These are phyloP conservation scores for Psilocybe cyanescens DNA, from an alignment of 768 basidiomycete species.

Conservation along the genomic window DNA sequence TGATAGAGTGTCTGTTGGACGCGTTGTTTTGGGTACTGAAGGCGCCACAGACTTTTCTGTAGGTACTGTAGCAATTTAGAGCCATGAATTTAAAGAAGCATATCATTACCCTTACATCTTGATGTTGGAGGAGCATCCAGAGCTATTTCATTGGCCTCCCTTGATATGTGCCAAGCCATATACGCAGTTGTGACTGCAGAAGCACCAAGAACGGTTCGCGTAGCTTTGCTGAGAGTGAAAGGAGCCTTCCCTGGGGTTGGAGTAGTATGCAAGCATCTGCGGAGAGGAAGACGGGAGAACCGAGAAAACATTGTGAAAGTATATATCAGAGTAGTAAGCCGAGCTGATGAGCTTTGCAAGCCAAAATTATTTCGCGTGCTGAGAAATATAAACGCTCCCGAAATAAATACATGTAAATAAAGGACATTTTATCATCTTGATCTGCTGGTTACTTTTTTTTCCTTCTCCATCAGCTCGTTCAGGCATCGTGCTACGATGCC, in stretches of 20 bases:
- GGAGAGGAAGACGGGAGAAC: constrained; percentile 54
- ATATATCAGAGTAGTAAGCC: not conserved
- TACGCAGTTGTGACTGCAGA: constrained; percentile 50
- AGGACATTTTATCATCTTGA: constrained; percentile 10
- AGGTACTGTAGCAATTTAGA: not conserved
- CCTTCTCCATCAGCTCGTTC: constrained; percentile 62
- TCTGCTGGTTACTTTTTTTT: constrained; percentile 23
- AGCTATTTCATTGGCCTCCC: constrained; percentile 44
- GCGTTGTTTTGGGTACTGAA: constrained; percentile 13
- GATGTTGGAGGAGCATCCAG: constrained; percentile 40
- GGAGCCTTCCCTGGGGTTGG: constrained; percentile 17
- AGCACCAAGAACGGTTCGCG: constrained; percentile 41
- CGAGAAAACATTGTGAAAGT: constrained; percentile 53
- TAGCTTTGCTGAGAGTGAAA: constrained; percentile 26
- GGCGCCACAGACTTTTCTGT: constrained; percentile 8
- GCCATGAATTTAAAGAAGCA: not conserved
- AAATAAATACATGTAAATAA: constrained; percentile 23
- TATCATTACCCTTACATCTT: constrained; percentile 24
- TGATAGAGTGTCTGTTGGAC: constrained; percentile 5
- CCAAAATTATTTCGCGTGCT: constrained; percentile 17
- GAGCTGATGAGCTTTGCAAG: constrained; percentile 1
- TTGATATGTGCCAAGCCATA: constrained; percentile 50
- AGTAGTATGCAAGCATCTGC: constrained; percentile 55
- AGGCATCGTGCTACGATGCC: constrained; percentile 69
- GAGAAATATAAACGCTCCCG: constrained; percentile 13